phyloP scores from a whole-genome alignment of 192 early-diverging fungal species.

The Phlyctochytrium bullatum region DNA sequence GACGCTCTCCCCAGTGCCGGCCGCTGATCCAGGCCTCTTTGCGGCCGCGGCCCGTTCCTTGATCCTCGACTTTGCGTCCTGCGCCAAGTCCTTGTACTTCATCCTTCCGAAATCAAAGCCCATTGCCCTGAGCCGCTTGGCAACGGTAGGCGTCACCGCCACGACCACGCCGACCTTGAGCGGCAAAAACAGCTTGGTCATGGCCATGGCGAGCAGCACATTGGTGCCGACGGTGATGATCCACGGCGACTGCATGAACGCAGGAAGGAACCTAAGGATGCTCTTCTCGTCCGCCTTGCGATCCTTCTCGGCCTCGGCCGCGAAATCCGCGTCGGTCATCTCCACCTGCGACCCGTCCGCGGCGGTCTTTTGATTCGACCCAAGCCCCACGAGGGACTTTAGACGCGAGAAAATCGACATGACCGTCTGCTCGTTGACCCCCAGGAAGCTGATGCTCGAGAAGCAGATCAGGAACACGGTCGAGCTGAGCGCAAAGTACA shows the following conservation, averaged over 20 bases:
- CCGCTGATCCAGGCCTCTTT: too few relatives aligned
- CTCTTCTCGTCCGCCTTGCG: slow-evolving; percentile 16
- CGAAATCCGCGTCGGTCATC: background rate
- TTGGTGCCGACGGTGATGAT: slow-evolving; percentile 34
- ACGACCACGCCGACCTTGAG: slow-evolving; percentile 46
- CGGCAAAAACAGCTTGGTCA: slow-evolving; percentile 56
- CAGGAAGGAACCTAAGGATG: slow-evolving; percentile 29
- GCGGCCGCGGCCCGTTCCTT: slow-evolving; percentile 19
- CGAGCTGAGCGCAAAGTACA: slow-evolving; percentile 44
- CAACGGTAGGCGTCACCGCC: slow-evolving; percentile 37
- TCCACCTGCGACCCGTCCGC: slow-evolving; percentile 1
- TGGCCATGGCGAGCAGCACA: slow-evolving; percentile 48
- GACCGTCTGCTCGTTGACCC: slow-evolving; percentile 37
- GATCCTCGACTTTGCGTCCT: slow-evolving; percentile 19
- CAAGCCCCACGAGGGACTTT: slow-evolving; percentile 32
- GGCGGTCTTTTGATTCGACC: slow-evolving; percentile 6
- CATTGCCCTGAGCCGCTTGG: slow-evolving; percentile 36
- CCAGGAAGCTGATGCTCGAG: slow-evolving; percentile 37
- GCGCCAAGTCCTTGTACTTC: slow-evolving; percentile 34
- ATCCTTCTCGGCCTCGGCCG: background rate
- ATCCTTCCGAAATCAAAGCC: slow-evolving; percentile 40
- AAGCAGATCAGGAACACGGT: slow-evolving; percentile 39
- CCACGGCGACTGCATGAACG: slow-evolving; percentile 28
- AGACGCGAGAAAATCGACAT: slow-evolving; percentile 9
- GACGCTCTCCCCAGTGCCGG: too few relatives aligned